Conservation (phyloP, 352 stramenopile genomes). For the Pythium dissotocum region DNA sequence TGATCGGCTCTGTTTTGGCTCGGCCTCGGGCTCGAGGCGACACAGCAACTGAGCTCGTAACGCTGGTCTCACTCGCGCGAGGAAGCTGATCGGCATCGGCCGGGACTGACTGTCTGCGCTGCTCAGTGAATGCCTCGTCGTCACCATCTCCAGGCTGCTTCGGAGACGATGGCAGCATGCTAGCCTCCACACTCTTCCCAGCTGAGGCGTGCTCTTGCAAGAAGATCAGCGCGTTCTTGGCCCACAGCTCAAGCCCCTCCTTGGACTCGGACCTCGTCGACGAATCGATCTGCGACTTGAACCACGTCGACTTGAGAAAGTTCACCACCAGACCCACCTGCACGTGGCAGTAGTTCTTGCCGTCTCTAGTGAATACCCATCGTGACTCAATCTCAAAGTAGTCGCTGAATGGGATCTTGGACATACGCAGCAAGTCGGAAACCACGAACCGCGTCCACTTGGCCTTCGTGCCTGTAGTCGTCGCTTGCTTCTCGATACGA, state of each 20-base stretch:
- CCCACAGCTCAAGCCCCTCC: constrained; percentile 65
- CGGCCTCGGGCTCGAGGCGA: not conserved
- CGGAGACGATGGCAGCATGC: not conserved
- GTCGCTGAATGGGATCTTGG: constrained; percentile 76
- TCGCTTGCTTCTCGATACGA: constrained; percentile 23
- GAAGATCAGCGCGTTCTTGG: constrained; percentile 50
- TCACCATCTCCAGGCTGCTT: not conserved
- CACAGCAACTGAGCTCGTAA: not conserved
- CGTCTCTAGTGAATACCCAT: constrained; percentile 75
- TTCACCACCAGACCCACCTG: constrained; percentile 72
- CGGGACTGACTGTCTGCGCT: not conserved
- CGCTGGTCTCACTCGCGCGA: not conserved
- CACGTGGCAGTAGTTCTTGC: constrained; percentile 74
- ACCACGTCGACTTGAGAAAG: constrained; percentile 83
- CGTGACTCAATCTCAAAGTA: constrained; percentile 86
- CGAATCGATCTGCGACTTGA: constrained; percentile 83
- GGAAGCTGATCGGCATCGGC: not conserved
- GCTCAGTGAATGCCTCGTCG: not conserved
- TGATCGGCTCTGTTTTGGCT: not conserved
- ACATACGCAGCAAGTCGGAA: constrained; percentile 65
- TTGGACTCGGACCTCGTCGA: constrained; percentile 73
- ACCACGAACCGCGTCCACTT: constrained; percentile 53
- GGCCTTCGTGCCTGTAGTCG: not conserved
- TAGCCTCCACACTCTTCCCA: not conserved
- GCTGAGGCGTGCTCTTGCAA: constrained; percentile 29